phyloP scores from a whole-genome alignment of 2,329 filamentous ascomycete species.

The Metarhizium anisopliae region DNA sequence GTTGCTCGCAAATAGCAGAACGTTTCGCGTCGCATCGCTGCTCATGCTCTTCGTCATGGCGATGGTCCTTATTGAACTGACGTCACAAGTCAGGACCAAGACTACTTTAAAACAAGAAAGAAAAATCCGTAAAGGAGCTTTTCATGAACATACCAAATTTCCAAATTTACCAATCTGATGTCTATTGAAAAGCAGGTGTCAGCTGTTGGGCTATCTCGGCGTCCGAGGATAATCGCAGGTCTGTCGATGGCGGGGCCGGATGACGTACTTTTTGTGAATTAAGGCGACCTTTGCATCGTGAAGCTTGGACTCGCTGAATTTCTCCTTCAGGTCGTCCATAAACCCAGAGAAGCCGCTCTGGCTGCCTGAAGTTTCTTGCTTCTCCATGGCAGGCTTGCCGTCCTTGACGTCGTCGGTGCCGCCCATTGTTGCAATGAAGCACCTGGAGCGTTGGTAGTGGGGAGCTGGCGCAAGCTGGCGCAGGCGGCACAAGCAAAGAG shows the following conservation, averaged over 20 bases:
- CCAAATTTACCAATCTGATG: constrained; percentile 54
- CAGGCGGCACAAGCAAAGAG: no score
- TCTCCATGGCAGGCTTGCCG: not conserved
- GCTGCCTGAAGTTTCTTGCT: not conserved
- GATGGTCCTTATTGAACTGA: constrained; percentile 75
- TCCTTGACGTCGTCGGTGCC: constrained; percentile 1
- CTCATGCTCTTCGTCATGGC: constrained; percentile 91
- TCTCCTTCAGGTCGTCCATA: constrained; percentile 44
- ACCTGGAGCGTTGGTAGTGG: not conserved
- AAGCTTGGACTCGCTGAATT: constrained; percentile 43
- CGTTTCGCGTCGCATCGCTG: constrained; percentile 75
- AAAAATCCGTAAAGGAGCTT: not conserved
- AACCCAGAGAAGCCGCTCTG: constrained; percentile 24
- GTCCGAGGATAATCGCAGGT: not conserved
- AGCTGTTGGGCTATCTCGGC: not conserved
- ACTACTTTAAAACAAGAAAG: not conserved
- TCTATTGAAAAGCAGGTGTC: constrained; percentile 12
- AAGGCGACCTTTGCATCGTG: constrained; percentile 49
- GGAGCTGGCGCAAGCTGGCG: not conserved
- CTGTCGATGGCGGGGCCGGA: not conserved
- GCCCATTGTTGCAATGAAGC: constrained; percentile 1
- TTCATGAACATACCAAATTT: constrained; percentile 40
- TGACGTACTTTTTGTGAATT: constrained; percentile 47
- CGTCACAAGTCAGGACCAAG: constrained; percentile 1
- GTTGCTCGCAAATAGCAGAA: constrained; percentile 56